Conservation (phyloP, 129 eudicot species). For the Flaveria sonorensis region DNA sequence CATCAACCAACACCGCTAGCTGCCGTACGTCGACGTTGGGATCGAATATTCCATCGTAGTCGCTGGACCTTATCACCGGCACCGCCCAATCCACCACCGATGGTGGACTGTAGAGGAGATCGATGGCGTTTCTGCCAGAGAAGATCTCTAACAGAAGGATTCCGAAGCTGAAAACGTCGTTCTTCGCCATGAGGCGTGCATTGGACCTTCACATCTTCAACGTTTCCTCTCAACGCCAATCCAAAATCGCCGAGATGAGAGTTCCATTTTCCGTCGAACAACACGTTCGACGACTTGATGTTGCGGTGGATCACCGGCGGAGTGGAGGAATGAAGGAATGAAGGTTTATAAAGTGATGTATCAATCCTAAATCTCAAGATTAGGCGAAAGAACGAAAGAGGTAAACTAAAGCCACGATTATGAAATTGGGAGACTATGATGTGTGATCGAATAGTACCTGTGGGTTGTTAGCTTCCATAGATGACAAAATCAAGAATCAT, state of each 20-base stretch:
- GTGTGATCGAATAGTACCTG: too few relatives aligned
- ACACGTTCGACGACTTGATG: conserved; percentile 79
- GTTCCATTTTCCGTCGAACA: conserved; percentile 57
- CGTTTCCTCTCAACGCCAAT: conserved; percentile 79
- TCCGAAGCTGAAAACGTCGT: conserved; percentile 88
- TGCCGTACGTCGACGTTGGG: conserved; percentile 54
- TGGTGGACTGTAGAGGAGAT: conserved; percentile 71
- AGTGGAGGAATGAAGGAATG: conserved; percentile 50
- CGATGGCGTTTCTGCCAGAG: conserved; percentile 87
- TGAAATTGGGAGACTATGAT: too few relatives aligned
- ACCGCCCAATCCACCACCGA: conserved; percentile 90
- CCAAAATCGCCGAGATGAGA: conserved; percentile 87
- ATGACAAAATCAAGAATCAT: too few relatives aligned
- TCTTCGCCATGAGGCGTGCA: conserved; percentile 79
- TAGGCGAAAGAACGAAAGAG: too few relatives aligned
- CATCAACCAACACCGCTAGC: conserved; percentile 64
- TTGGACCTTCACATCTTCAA: conserved; percentile 70
- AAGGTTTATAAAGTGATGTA: too few relatives aligned
- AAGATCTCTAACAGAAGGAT: conserved; percentile 70
- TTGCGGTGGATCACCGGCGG: conserved; percentile 96
- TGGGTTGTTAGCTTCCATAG: too few relatives aligned
- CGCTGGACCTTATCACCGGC: conserved; percentile 65
- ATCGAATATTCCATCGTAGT: conserved; percentile 54
- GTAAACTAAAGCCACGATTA: too few relatives aligned
- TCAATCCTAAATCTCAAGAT: too few relatives aligned